Evolutionary conservation across 192 early-diverging fungal genomes (phyloP).

Genomic region (Coemansia sp.): DNA sequence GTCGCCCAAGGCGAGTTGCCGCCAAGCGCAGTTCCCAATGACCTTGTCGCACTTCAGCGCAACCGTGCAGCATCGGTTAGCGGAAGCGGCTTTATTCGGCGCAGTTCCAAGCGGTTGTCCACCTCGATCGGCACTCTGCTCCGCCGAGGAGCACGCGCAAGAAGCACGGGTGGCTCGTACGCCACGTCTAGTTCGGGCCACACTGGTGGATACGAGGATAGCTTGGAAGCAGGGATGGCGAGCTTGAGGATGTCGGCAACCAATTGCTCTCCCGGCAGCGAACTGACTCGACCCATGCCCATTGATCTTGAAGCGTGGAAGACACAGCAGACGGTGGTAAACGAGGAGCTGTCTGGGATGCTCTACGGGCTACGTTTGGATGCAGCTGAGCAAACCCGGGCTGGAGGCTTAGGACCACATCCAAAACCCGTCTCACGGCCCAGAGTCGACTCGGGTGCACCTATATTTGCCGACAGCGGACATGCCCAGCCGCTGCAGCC

Average conservation of each 20-base stretch:
- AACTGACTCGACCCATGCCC: conserved; percentile 2
- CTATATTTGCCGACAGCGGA: not conserved
- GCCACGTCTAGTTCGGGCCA: not conserved
- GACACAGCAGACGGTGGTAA: conserved; percentile 4
- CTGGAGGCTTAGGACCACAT: not conserved
- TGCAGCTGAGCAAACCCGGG: not conserved
- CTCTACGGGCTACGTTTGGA: conserved; percentile 25
- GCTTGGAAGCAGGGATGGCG: not conserved
- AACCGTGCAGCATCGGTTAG: conserved; percentile 19
- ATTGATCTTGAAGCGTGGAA: conserved; percentile 17
- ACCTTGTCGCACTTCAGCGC: conserved; percentile 7
- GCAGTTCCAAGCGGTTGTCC: conserved; percentile 36
- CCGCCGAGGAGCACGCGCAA: conserved; percentile 9
- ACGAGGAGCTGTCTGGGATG: conserved; percentile 17
- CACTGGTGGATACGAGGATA: not conserved
- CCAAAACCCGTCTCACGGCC: not conserved
- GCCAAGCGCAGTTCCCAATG: not conserved
- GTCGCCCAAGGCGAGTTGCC: not conserved
- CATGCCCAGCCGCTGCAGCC: not conserved
- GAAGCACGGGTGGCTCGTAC: conserved; percentile 4
- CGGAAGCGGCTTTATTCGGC: conserved; percentile 23
- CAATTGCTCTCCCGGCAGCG: not conserved
- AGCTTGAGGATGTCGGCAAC: not conserved
- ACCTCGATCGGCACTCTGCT: conserved; percentile 25
- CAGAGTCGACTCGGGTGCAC: conserved; percentile 2